phyloP scores from a whole-genome alignment of 75 land plant genomes.

The Cryptomeria japonica region DNA sequence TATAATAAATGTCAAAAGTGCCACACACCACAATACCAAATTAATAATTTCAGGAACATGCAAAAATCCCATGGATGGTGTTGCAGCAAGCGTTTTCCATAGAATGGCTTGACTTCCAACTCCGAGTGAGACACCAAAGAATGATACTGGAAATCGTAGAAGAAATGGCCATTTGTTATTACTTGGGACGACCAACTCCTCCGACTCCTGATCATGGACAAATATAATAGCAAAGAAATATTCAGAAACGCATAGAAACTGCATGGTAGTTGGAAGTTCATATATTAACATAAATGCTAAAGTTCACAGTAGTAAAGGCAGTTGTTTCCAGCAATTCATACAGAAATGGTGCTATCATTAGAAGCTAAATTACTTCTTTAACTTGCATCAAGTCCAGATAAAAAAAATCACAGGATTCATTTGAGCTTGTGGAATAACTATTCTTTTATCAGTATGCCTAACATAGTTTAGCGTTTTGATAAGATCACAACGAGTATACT shows the following conservation, averaged over 20 bases:
- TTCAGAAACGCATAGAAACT: not conserved
- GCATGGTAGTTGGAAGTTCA: not conserved
- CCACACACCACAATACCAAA: slow-evolving; percentile 59
- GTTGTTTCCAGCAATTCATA: not conserved
- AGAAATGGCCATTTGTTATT: slow-evolving; percentile 86
- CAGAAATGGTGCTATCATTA: not conserved
- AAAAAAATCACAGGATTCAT: not conserved
- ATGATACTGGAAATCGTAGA: slow-evolving; percentile 74
- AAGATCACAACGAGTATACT: not conserved
- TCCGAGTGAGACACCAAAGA: slow-evolving; percentile 80
- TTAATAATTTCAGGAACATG: slow-evolving; percentile 49
- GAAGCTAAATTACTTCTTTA: not conserved
- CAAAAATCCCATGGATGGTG: slow-evolving; percentile 51
- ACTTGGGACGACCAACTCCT: slow-evolving; percentile 58
- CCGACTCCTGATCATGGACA: slow-evolving; percentile 57
- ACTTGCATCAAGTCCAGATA: not conserved
- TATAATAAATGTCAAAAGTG: slow-evolving; percentile 30
- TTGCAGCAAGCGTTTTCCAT: slow-evolving; percentile 68
- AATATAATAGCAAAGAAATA: not conserved
- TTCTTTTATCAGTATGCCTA: not conserved
- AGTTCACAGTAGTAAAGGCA: not conserved
- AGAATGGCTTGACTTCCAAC: slow-evolving; percentile 79
- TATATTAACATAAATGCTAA: not conserved
- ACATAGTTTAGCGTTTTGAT: not conserved
- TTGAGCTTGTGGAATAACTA: not conserved